Conservation (phyloP, 176 grass and related monocot genomes). For the Phoenix dactylifera region DNA sequence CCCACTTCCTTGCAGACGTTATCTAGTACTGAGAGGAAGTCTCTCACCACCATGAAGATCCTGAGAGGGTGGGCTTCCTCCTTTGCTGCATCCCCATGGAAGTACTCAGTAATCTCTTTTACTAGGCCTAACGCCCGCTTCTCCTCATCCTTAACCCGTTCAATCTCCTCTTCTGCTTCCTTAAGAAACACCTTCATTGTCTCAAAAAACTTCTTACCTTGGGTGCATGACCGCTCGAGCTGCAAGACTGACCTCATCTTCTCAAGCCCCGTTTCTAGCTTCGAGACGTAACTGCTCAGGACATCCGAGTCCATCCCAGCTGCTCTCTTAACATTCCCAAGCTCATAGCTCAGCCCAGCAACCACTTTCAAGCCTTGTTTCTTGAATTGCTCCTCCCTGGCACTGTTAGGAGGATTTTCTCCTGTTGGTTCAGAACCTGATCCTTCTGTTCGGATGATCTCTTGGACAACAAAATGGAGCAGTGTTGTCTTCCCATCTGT, state of each 20-base stretch:
- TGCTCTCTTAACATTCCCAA: slow-evolving; percentile 83
- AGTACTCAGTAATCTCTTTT: slow-evolving; percentile 88
- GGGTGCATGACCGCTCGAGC: slow-evolving; percentile 57
- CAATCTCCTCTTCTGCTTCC: slow-evolving; percentile 63
- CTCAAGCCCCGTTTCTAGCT: slow-evolving; percentile 73
- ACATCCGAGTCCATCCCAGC: slow-evolving; percentile 96
- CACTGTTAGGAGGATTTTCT: slow-evolving; percentile 31
- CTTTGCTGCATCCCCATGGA: slow-evolving; percentile 63
- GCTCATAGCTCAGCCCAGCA: slow-evolving; percentile 64
- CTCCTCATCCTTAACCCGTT: slow-evolving; percentile 57
- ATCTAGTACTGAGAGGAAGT: slow-evolving; percentile 80
- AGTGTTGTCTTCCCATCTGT: slow-evolving; percentile 91
- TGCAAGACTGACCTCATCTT: slow-evolving; percentile 70
- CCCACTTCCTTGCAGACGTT: slow-evolving; percentile 92
- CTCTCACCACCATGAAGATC: slow-evolving; percentile 98
- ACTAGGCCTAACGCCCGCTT: slow-evolving; percentile 48
- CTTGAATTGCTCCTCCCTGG: slow-evolving; percentile 69
- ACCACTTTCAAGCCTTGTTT: slow-evolving; percentile 87
- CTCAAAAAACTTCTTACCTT: slow-evolving; percentile 69
- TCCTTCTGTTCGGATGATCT: slow-evolving; percentile 86
- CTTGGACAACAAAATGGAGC: slow-evolving; percentile 96
- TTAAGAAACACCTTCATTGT: slow-evolving; percentile 71
- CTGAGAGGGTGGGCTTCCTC: slow-evolving; percentile 84
- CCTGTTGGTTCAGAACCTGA: slow-evolving; percentile 30
- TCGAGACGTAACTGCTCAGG: slow-evolving; percentile 68